phyloP scores from a whole-genome alignment of 495 filamentous ascomycete species.

The Penicillium steckii region DNA sequence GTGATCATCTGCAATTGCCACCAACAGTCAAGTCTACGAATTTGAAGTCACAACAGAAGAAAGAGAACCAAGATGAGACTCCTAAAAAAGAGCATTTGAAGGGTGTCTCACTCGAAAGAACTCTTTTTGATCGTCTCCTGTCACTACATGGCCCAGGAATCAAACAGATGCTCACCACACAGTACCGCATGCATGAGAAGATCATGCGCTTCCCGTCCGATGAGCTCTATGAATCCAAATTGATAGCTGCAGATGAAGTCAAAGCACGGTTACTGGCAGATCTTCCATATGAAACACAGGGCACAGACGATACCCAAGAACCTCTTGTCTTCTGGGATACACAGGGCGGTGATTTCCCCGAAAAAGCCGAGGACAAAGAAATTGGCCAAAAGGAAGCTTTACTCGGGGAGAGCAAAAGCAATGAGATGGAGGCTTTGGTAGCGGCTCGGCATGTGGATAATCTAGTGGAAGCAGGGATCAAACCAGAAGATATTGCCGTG shows the following conservation, averaged over 20 bases:
- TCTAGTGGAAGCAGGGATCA: slow-evolving; percentile 76
- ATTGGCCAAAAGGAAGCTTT: slow-evolving; percentile 51
- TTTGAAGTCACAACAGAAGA: slow-evolving; percentile 20
- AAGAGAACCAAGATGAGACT: slow-evolving; percentile 19
- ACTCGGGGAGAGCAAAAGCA: slow-evolving; percentile 86
- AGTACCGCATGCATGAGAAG: slow-evolving; percentile 95
- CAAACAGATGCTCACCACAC: slow-evolving; percentile 94
- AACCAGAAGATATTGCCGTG: slow-evolving; percentile 81
- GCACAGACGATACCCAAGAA: slow-evolving; percentile 84
- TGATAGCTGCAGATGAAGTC: slow-evolving; percentile 78
- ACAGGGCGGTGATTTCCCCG: slow-evolving; percentile 87
- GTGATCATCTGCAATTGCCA: slow-evolving; percentile 91
- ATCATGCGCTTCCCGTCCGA: slow-evolving; percentile 95
- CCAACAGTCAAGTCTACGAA: slow-evolving; percentile 81
- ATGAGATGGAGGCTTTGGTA: slow-evolving; percentile 84
- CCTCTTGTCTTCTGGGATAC: slow-evolving; percentile 95
- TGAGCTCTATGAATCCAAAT: slow-evolving; percentile 77
- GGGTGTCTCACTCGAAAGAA: slow-evolving; percentile 68
- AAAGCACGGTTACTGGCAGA: slow-evolving; percentile 70
- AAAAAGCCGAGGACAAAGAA: slow-evolving; percentile 53
- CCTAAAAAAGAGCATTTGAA: slow-evolving; percentile 28
- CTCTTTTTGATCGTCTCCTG: slow-evolving; percentile 87
- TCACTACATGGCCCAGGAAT: slow-evolving; percentile 76
- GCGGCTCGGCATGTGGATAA: slow-evolving; percentile 71
- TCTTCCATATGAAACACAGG: slow-evolving; percentile 73